Percentiles rank a stretch among this genome's conserved stretches.
Conservation (phyloP, 1,284 basidiomycete genomes). For the Trametes versicolor region DNA sequence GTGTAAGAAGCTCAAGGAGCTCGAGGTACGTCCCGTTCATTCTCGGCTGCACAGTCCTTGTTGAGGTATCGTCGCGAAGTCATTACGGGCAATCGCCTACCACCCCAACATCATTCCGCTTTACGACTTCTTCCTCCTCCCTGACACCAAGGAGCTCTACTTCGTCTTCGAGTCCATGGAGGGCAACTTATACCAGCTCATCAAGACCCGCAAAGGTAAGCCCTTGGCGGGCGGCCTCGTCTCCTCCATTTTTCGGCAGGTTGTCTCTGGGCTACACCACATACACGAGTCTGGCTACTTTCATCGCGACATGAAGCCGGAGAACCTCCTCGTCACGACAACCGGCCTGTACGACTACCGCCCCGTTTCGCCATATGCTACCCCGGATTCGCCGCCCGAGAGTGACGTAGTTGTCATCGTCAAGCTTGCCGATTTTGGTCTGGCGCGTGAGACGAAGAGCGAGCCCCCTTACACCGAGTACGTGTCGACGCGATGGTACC, state of each 20-base stretch:
- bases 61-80: slow-evolving; percentile 59
- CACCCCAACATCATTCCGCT: slow-evolving; percentile 99
- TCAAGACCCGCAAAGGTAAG: slow-evolving; percentile 95
- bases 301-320: slow-evolving; percentile 99
- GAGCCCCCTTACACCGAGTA: slow-evolving; percentile 98
- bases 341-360: slow-evolving; percentile 96
- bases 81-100: slow-evolving; percentile 91
- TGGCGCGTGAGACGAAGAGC: slow-evolving; percentile 91
- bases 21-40: slow-evolving; percentile 75
- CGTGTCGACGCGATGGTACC: slow-evolving; percentile 99
- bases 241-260: slow-evolving; percentile 95
- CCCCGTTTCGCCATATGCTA: slow-evolving; percentile 71
- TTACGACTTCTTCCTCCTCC: slow-evolving; percentile 98
- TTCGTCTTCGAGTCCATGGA: slow-evolving; percentile 99
- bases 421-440: slow-evolving; percentile 98
- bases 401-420: slow-evolving; percentile 97
- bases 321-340: slow-evolving; percentile 99
- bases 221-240: slow-evolving; percentile 95
- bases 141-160: slow-evolving; percentile 94
- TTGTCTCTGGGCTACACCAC: slow-evolving; percentile 90
- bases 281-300: slow-evolving; percentile 96
- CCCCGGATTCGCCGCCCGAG: slow-evolving; percentile 72
- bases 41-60: slow-evolving; percentile 26
- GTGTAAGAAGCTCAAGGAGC: slow-evolving; percentile 94
- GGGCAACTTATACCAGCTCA: slow-evolving; percentile 99